Evolutionary conservation across 139 green algal genomes (phyloP).

Genomic region (Chlamydomonas asymmetrica): DNA sequence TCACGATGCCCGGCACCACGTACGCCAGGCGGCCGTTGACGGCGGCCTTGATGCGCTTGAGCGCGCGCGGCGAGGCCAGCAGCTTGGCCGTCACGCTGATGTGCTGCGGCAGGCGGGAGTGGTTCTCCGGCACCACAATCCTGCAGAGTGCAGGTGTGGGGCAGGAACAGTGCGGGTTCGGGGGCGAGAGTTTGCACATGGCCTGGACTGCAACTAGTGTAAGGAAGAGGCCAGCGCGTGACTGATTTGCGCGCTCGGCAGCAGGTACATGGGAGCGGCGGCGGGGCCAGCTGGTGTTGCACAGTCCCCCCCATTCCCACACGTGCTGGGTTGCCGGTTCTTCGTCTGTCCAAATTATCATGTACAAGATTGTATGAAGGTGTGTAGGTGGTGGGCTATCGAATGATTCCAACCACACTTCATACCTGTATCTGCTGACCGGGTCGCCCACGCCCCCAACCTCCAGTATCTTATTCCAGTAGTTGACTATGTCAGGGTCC

Average conservation of each 20-base stretch:
- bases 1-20: slow-evolving; percentile 58
- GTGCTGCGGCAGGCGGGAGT: slow-evolving; percentile 48
- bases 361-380: too few relatives aligned
- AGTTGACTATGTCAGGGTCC: slow-evolving; percentile 42
- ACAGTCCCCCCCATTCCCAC: too few relatives aligned
- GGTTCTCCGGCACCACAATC: slow-evolving; percentile 60
- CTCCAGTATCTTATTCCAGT: slow-evolving; percentile 66
- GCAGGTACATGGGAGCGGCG: too few relatives aligned
- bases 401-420: neutral
- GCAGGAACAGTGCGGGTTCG: too few relatives aligned
- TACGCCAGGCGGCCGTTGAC: slow-evolving; percentile 49
- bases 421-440: slow-evolving; percentile 25
- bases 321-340: too few relatives aligned
- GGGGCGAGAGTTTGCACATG: too few relatives aligned
- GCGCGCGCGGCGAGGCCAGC: slow-evolving; percentile 45
- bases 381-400: neutral
- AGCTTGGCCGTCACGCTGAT: slow-evolving; percentile 56
- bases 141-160: slow-evolving; percentile 7
- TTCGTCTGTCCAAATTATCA: too few relatives aligned
- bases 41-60: slow-evolving; percentile 49
- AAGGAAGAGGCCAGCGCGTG: too few relatives aligned
- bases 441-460: slow-evolving; percentile 44
- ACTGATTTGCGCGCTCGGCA: too few relatives aligned
- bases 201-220: too few relatives aligned
- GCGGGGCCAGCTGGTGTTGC: too few relatives aligned